phyloP scores from a whole-genome alignment of 108 stramenopile genomes.

The Nitzschia putrida region DNA sequence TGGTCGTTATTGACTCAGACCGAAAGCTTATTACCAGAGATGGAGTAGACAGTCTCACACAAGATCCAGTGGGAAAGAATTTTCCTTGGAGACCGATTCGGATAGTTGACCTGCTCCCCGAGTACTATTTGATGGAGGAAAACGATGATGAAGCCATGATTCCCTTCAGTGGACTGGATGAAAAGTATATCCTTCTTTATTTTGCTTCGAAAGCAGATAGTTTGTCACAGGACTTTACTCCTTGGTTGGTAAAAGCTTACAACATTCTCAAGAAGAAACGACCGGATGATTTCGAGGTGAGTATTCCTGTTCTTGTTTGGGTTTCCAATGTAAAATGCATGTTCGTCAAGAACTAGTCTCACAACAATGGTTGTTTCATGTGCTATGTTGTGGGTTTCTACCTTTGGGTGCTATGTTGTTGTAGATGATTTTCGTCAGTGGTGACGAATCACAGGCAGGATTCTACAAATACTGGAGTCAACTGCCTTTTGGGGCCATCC shows the following conservation, averaged over 20 bases:
- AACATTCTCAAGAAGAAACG: slow-evolving; percentile 51
- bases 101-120: slow-evolving; percentile 52
- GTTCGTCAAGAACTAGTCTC: neutral
- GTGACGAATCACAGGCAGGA: slow-evolving; percentile 58
- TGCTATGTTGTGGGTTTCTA: neutral
- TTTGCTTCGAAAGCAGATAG: slow-evolving; percentile 51
- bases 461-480: slow-evolving; percentile 58
- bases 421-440: slow-evolving; percentile 69
- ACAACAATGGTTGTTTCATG: neutral
- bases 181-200: slow-evolving; percentile 54
- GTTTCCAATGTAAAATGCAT: neutral
- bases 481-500: slow-evolving; percentile 69
- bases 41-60: slow-evolving; percentile 32
- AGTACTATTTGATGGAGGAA: slow-evolving; percentile 25
- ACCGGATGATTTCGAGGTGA: slow-evolving; percentile 66
- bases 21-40: slow-evolving; percentile 49
- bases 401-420: neutral
- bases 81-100: slow-evolving; percentile 61
- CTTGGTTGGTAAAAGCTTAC: slow-evolving; percentile 60
- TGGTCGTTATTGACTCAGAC: slow-evolving; percentile 55
- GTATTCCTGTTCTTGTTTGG: neutral
- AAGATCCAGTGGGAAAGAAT: slow-evolving; percentile 51
- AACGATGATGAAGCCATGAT: slow-evolving; percentile 11
- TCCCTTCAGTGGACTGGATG: slow-evolving; percentile 38
- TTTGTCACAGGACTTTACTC: slow-evolving; percentile 69